Evolutionary conservation across 2,329 filamentous ascomycete species (phyloP).

Genomic region (Elsinoe arachidis): DNA sequence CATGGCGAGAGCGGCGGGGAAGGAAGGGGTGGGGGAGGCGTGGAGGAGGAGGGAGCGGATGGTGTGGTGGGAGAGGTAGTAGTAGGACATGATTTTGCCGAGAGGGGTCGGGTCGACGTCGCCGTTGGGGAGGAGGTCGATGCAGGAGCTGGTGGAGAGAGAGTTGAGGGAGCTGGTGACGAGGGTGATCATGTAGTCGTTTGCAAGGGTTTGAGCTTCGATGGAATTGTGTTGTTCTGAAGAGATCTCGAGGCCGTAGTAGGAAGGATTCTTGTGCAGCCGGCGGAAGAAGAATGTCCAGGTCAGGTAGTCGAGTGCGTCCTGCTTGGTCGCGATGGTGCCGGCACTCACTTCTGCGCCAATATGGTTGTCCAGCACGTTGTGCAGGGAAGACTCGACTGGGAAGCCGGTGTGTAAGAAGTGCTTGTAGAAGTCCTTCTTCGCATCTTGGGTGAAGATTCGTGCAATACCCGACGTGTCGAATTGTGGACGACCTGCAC

Average conservation of each 20-base stretch:
- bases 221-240: constrained; percentile 86
- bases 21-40: constrained; percentile 65
- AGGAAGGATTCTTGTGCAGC: constrained; percentile 95
- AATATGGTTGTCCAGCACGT: constrained; percentile 93
- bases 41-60: constrained; percentile 75
- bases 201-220: constrained; percentile 74
- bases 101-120: constrained; percentile 83
- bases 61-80: constrained; percentile 89
- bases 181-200: constrained; percentile 89
- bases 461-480: constrained; percentile 91
- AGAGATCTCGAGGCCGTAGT: constrained; percentile 90
- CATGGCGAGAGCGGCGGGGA: constrained; percentile 79
- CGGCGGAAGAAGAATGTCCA: constrained; percentile 99
- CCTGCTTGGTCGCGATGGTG: constrained; percentile 88
- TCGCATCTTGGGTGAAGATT: constrained; percentile 94
- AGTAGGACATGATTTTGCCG: constrained; percentile 99
- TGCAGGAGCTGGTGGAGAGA: constrained; percentile 74
- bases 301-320: constrained; percentile 92
- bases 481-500: constrained; percentile 92
- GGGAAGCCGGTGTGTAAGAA: constrained; percentile 97
- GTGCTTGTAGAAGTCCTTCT: constrained; percentile 99
- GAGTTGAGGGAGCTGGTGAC: constrained; percentile 79
- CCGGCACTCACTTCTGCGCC: constrained; percentile 89
- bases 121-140: constrained; percentile 73
- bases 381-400: constrained; percentile 91